These are phyloP conservation scores for Ustilago lituana DNA, from an alignment of 1,284 basidiomycete genomes.

Conservation along the genomic window DNA sequence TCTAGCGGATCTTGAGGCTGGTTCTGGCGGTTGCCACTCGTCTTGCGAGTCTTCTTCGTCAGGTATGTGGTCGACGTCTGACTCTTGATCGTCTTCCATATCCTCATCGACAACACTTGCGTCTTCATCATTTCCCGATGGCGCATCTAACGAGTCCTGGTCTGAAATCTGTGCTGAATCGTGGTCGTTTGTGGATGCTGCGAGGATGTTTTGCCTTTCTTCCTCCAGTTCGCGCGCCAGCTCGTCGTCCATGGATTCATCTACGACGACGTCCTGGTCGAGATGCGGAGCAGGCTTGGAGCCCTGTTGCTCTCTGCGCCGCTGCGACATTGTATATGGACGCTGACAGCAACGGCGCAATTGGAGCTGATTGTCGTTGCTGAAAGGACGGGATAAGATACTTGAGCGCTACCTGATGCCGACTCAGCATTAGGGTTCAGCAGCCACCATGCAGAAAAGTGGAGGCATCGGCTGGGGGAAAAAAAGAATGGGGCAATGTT, in stretches of 20 bases:
- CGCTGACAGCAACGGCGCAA: too few species aligned
- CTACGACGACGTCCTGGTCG: background rate
- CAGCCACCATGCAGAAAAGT: constrained; percentile 9
- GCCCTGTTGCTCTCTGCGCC: background rate
- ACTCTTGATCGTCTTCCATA: constrained; percentile 2
- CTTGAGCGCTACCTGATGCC: too few species aligned
- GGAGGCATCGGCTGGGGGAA: constrained; percentile 18
- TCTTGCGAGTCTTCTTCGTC: constrained; percentile 38
- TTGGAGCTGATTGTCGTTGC: background rate
- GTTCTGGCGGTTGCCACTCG: constrained; percentile 44
- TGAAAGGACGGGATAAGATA: too few species aligned
- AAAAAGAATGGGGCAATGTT: background rate
- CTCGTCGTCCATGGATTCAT: constrained; percentile 18
- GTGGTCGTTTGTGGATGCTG: background rate
- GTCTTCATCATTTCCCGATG: background rate
- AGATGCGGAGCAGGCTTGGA: background rate
- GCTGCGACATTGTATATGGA: constrained; percentile 15
- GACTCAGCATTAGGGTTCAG: constrained; percentile 26
- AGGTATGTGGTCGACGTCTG: background rate
- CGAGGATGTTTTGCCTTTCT: constrained; percentile 33
- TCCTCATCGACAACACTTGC: background rate
- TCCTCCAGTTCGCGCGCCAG: constrained; percentile 29
- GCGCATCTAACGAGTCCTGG: too few species aligned
- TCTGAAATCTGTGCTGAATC: background rate
- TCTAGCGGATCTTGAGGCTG: constrained; percentile 3